These are phyloP conservation scores for Teratosphaeria epicoccoides DNA, from an alignment of 2,329 filamentous ascomycete genomes.

Conservation along the genomic window DNA sequence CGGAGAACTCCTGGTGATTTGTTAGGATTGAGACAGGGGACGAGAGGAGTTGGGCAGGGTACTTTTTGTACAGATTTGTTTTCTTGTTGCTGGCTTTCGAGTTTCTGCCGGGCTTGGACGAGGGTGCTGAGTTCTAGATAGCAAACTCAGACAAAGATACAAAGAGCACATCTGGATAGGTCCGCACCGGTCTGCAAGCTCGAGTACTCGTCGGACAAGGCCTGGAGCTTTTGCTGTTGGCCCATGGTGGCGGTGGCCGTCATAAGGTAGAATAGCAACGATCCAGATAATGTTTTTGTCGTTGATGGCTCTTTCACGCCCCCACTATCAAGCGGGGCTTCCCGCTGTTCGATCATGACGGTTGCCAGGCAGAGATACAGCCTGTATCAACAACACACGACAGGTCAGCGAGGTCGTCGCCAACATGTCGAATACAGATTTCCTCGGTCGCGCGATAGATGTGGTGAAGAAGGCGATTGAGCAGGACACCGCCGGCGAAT, in stretches of 20 bases:
- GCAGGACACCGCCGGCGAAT: conserved; percentile 87
- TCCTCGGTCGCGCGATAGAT: conserved; percentile 91
- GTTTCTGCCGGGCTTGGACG: conserved; percentile 73
- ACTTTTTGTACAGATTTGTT: conserved; percentile 81
- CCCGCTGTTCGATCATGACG: neutral
- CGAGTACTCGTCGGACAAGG: conserved; percentile 77
- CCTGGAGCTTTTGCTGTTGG: conserved; percentile 65
- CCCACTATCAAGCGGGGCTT: neutral
- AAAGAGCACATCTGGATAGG: neutral
- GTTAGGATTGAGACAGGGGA: neutral
- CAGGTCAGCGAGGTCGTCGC: neutral
- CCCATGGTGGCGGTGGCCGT: conserved; percentile 26
- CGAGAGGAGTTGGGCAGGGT: conserved; percentile 8
- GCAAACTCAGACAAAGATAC: neutral
- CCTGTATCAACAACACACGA: neutral
- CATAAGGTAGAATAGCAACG: neutral
- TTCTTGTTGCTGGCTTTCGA: conserved; percentile 90
- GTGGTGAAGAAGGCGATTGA: conserved; percentile 97
- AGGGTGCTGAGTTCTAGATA: conserved; percentile 62
- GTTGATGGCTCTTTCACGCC: neutral
- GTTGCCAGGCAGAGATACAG: neutral
- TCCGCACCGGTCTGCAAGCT: conserved; percentile 44
- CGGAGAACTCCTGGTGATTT: conserved; percentile 60
- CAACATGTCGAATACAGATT: conserved; percentile 88
- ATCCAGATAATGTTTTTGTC: neutral